Conservation (phyloP, 495 filamentous ascomycete genomes). For the Xeromyces bisporus region DNA sequence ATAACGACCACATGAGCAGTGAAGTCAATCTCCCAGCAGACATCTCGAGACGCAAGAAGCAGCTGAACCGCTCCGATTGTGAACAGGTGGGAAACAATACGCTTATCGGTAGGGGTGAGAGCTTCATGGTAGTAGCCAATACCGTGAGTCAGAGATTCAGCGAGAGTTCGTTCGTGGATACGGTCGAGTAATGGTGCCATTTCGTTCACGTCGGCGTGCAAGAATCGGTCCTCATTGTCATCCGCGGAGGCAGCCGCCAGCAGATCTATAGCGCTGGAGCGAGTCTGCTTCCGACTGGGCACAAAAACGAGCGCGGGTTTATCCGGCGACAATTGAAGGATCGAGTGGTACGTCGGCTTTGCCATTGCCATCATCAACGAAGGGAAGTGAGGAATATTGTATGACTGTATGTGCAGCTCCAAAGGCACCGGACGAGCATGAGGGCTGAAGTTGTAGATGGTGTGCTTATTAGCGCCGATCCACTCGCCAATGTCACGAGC, state of each 20-base stretch:
- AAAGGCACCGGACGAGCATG: conserved; percentile 72
- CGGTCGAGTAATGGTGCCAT: conserved; percentile 65
- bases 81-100: conserved; percentile 83
- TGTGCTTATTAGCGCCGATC: conserved; percentile 98
- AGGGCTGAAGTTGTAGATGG: conserved; percentile 96
- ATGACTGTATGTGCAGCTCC: conserved; percentile 91
- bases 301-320: conserved; percentile 87
- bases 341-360: conserved; percentile 73
- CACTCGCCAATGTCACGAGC: conserved; percentile 89
- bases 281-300: conserved; percentile 79
- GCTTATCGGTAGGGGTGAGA: conserved; percentile 71
- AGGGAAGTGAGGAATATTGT: conserved; percentile 89
- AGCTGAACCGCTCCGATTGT: conserved; percentile 85
- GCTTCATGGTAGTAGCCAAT: conserved; percentile 98
- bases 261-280: conserved; percentile 78
- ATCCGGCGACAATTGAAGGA: conserved; percentile 68
- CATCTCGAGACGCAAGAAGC: conserved; percentile 80
- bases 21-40: conserved; percentile 87
- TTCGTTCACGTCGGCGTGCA: conserved; percentile 64
- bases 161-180: conserved; percentile 71
- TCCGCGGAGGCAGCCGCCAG: conserved; percentile 69
- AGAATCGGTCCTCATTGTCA: conserved; percentile 85
- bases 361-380: conserved; percentile 98
- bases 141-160: conserved; percentile 83
- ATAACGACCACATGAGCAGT: conserved; percentile 82